phyloP scores from a whole-genome alignment of 805 yeast species.

The Cyberlindnera petersonii region DNA sequence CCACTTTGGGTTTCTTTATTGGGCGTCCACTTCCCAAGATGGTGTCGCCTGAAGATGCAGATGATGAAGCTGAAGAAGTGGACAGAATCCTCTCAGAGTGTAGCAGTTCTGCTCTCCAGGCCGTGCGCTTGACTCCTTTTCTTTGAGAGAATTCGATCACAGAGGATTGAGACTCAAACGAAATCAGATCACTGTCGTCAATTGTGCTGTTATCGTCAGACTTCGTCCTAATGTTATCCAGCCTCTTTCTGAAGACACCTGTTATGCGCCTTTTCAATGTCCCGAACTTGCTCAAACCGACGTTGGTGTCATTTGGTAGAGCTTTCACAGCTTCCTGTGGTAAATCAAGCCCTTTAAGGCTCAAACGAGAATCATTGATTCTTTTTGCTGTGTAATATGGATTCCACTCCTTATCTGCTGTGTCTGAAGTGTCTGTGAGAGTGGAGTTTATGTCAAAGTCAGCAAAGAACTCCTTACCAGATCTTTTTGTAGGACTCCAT shows the following conservation, averaged over 20 bases:
- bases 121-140: no score
- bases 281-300: neutral
- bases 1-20: no score
- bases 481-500: slow-evolving; percentile 18
- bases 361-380: neutral
- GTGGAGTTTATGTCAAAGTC: slow-evolving; percentile 7
- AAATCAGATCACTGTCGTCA: no score
- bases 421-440: neutral
- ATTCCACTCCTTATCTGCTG: slow-evolving; percentile 15
- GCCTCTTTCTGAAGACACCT: neutral
- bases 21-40: no score
- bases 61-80: no score
- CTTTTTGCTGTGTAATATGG: slow-evolving; percentile 21
- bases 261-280: neutral
- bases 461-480: neutral
- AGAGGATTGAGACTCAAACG: no score
- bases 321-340: neutral
- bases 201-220: no score
- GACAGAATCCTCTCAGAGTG: no score
- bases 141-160: no score
- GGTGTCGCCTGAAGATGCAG: no score
- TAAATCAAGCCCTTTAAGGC: neutral
- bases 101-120: no score
- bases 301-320: neutral
- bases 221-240: no score